Evolutionary conservation across 768 basidiomycete species (phyloP).

Genomic region (Tremella fuciformis): DNA sequence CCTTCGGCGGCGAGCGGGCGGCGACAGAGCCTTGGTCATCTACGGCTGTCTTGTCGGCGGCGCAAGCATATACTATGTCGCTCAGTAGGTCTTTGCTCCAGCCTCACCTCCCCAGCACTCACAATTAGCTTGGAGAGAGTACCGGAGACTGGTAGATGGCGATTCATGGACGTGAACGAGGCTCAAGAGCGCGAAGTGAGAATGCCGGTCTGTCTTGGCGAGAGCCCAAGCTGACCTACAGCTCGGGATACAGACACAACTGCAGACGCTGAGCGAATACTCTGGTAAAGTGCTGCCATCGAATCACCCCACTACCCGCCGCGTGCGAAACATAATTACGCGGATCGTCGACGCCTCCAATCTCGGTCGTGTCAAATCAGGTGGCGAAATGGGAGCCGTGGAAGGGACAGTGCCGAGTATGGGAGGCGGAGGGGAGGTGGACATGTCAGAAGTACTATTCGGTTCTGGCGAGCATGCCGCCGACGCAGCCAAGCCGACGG

Average conservation of each 20-base stretch:
- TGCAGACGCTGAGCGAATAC: slow-evolving; percentile 60
- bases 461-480: slow-evolving; percentile 29
- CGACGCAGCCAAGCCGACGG: slow-evolving; percentile 42
- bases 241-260: slow-evolving; percentile 45
- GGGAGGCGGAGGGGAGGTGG: slow-evolving; percentile 28
- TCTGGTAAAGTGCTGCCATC: slow-evolving; percentile 62
- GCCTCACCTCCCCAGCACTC: not conserved
- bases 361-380: slow-evolving; percentile 62
- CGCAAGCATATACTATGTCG: slow-evolving; percentile 43
- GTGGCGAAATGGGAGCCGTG: slow-evolving; percentile 36
- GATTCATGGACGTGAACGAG: slow-evolving; percentile 77
- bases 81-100: slow-evolving; percentile 34
- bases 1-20: slow-evolving; percentile 37
- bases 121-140: slow-evolving; percentile 70
- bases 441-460: slow-evolving; percentile 32
- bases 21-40: slow-evolving; percentile 43
- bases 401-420: slow-evolving; percentile 39
- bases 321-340: slow-evolving; percentile 68
- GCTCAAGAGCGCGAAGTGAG: slow-evolving; percentile 61
- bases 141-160: slow-evolving; percentile 78
- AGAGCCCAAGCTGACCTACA: slow-evolving; percentile 3
- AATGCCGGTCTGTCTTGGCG: slow-evolving; percentile 28
- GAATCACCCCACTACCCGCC: slow-evolving; percentile 63
- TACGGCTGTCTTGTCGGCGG: slow-evolving; percentile 44
- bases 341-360: slow-evolving; percentile 69